Base-by-base conservation (phyloP, 257 asterid genomes). In the Plantago major region DNA sequence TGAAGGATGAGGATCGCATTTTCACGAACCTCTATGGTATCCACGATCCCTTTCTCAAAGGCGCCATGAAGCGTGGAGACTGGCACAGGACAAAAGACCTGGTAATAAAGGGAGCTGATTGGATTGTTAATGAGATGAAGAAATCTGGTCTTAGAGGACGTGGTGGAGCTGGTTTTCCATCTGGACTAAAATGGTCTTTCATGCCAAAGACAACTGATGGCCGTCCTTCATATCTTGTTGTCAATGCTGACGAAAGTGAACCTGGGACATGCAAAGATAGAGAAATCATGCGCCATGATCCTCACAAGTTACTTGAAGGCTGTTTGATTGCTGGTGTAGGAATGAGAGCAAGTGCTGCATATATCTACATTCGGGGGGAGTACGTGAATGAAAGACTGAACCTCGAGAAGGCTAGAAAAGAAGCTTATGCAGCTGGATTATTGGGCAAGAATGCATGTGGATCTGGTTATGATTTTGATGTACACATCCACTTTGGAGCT, bases 121-220 rank as follows among this genome's bases (percentile, higher is more conserved):
- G 99, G 99, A 85, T 87, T 37, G 97, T 93, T 65, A 87, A 87
- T 65, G 99, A 89, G 75, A 80, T 93, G 76, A 93, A 89, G 85
- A 93, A 89, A 72, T 93, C 97, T 37, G 99, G 99, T 57, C 99
- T 93, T 60, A 84, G 96, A 60, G 99, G 99, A 18, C 95, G 97
- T 68, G 99, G 99, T 62, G 99, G 99, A 47, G 99, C 99, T 58
- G 99, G 97, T 64, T 89, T 93, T 70, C 97, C 96, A 40, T 93
- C 99, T 47, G 99, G 99, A 57, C 91, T 93, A 9, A 93, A 93
- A 70, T 93, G 99, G 99, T 93, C 99, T 49, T 93, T 93, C 73
- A 93, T 93, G 99, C 99, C 99, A 38, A 93, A 93, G 80, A 72
- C 67, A 42, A 80, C 97, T 52, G 99, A 93, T 78, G 97, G 99